Evolutionary conservation across 805 yeast genomes (phyloP).

Genomic region (Saccharomycopsis sp.): DNA sequence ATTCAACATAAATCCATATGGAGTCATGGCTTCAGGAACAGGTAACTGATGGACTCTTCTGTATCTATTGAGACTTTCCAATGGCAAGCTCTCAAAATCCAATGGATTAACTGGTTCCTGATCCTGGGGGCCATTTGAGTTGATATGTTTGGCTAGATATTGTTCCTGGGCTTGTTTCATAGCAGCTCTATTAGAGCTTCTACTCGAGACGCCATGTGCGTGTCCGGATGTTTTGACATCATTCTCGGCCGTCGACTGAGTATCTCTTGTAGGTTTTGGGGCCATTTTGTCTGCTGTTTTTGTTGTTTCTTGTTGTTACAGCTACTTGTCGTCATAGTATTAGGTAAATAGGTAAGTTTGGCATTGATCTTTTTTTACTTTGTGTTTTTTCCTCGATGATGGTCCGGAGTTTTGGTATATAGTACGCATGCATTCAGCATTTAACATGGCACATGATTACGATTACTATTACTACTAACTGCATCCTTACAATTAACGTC

Average conservation of each 20-base stretch:
- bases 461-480: too few species aligned
- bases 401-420: too few species aligned
- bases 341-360: too few species aligned
- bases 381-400: too few species aligned
- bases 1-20: conserved; percentile 63
- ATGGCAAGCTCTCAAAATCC: conserved; percentile 63
- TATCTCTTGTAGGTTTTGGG: neutral
- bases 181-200: conserved; percentile 35
- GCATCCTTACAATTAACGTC: too few species aligned
- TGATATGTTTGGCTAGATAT: conserved; percentile 57
- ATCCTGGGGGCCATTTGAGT: conserved; percentile 68
- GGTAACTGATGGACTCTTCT: conserved; percentile 50
- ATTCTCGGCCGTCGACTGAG: neutral
- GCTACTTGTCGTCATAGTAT: too few species aligned
- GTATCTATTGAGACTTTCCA: conserved; percentile 62
- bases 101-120: conserved; percentile 46
- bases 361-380: too few species aligned
- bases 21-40: conserved; percentile 54
- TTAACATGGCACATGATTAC: too few species aligned
- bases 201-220: neutral
- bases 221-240: neutral
- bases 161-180: conserved; percentile 68
- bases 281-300: too few species aligned
- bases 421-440: too few species aligned
- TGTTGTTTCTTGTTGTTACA: too few species aligned